These are phyloP conservation scores for Podospora didyma DNA, from an alignment of 495 filamentous ascomycete species.

Conservation along the genomic window DNA sequence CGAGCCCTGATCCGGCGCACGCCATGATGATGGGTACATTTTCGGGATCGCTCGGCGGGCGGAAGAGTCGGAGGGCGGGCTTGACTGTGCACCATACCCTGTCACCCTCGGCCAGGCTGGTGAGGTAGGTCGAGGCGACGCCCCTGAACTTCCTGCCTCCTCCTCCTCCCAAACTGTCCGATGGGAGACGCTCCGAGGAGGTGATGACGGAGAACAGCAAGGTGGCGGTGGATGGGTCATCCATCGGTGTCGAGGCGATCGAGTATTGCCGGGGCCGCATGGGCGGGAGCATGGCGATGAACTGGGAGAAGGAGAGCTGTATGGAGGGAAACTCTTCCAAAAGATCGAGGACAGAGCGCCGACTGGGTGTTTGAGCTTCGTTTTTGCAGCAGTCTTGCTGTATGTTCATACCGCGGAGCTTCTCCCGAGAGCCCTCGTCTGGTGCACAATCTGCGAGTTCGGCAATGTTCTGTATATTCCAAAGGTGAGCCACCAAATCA, in stretches of 20 bases:
- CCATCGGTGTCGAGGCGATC: slow-evolving; percentile 60
- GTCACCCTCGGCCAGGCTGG: not conserved
- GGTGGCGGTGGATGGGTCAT: slow-evolving; percentile 38
- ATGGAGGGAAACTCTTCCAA: not conserved
- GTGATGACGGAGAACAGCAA: slow-evolving; percentile 23
- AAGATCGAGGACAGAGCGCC: too few species aligned
- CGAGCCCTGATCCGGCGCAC: slow-evolving; percentile 47
- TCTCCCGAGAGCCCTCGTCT: too few species aligned
- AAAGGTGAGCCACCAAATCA: too few species aligned
- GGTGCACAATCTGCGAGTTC: too few species aligned
- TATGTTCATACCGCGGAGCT: too few species aligned
- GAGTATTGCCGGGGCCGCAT: slow-evolving; percentile 63
- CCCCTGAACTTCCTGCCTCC: not conserved
- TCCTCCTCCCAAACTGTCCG: too few species aligned
- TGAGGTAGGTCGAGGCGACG: not conserved
- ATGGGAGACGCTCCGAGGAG: not conserved
- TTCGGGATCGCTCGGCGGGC: slow-evolving; percentile 46
- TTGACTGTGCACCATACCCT: not conserved
- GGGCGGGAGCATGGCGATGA: slow-evolving; percentile 58
- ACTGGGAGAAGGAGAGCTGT: slow-evolving; percentile 38
- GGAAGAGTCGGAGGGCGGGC: not conserved
- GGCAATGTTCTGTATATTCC: too few species aligned
- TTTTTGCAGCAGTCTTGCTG: too few species aligned
- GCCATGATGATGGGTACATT: slow-evolving; percentile 58
- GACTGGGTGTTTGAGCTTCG: too few species aligned